These are phyloP conservation scores for Candida silvatica DNA, from an alignment of 805 yeast species.

Conservation along the genomic window DNA sequence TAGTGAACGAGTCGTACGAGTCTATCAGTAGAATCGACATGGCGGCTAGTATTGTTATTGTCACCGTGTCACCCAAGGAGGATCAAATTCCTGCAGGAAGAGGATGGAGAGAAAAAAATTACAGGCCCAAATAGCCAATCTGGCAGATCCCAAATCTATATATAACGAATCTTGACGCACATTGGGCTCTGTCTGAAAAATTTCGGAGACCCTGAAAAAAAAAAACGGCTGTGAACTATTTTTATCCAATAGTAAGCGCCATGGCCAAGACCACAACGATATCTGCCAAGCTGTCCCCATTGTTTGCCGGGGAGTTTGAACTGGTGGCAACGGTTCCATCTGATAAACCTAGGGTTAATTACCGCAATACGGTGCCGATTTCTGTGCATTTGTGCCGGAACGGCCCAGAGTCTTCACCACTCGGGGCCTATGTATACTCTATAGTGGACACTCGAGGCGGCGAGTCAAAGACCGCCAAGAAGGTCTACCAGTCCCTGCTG, in stretches of 20 bases:
- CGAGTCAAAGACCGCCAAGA: conserved; percentile 10
- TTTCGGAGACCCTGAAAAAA: background rate
- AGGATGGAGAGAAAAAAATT: background rate
- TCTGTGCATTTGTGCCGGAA: conserved; percentile 25
- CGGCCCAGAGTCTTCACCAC: conserved; percentile 17
- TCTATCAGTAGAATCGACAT: conserved; percentile 68
- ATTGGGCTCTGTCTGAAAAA: background rate
- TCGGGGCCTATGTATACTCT: conserved; percentile 39
- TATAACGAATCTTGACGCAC: too few relatives aligned
- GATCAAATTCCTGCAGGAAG: background rate
- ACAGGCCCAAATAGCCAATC: too few relatives aligned
- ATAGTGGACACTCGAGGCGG: conserved; percentile 24
- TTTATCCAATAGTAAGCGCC: background rate
- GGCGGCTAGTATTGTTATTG: background rate
- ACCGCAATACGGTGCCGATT: conserved; percentile 24
- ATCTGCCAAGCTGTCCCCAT: conserved; percentile 14
- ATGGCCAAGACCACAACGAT: conserved; percentile 9
- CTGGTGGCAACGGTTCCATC: background rate
- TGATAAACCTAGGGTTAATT: conserved; percentile 3
- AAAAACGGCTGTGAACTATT: too few relatives aligned
- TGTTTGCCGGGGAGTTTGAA: conserved; percentile 5
- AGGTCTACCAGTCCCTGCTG: conserved; percentile 33
- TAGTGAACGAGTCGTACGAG: conserved; percentile 93
- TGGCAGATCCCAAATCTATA: too few relatives aligned
- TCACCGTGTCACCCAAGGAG: background rate